Evolutionary conservation across 2,329 filamentous ascomycete genomes (phyloP).

Genomic region (Fusarium poae): DNA sequence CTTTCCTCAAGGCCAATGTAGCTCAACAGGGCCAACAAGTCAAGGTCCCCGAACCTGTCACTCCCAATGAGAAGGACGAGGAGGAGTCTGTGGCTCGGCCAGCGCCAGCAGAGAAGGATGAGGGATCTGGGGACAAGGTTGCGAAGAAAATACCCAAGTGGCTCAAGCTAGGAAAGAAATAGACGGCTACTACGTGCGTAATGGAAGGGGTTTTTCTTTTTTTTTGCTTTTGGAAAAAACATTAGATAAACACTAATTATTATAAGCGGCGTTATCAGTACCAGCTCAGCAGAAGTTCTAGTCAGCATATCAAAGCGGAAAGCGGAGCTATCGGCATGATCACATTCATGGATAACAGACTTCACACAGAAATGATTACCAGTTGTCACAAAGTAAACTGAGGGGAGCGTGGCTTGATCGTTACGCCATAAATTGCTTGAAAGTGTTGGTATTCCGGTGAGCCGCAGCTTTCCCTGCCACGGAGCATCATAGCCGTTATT

Average conservation of each 20-base stretch:
- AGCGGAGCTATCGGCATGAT: background rate
- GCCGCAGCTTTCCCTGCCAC: conserved; percentile 51
- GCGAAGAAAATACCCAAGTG: conserved; percentile 83
- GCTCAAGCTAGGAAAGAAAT: conserved; percentile 80
- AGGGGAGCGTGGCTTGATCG: conserved; percentile 36
- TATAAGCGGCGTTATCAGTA: conserved; percentile 34
- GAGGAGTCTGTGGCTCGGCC: conserved; percentile 36
- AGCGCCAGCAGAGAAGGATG: conserved; percentile 54
- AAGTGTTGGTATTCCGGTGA: conserved; percentile 55
- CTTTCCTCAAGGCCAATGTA: conserved; percentile 70
- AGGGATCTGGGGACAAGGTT: conserved; percentile 65
- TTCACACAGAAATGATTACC: background rate
- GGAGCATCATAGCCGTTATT: conserved; percentile 51
- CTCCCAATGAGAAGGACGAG: conserved; percentile 57
- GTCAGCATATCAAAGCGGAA: background rate
- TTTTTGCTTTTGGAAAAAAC: background rate
- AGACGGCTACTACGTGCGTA: conserved; percentile 4
- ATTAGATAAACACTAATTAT: conserved; percentile 14
- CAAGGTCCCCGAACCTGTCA: conserved; percentile 70
- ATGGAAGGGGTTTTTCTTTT: no score
- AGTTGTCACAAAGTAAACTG: conserved; percentile 4
- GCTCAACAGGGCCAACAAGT: conserved; percentile 75
- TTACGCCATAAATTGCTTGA: conserved; percentile 48
- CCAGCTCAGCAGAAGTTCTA: background rate
- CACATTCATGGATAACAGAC: background rate